phyloP scores from a whole-genome alignment of 2,329 filamentous ascomycete genomes.

The Diplodia intermedia region DNA sequence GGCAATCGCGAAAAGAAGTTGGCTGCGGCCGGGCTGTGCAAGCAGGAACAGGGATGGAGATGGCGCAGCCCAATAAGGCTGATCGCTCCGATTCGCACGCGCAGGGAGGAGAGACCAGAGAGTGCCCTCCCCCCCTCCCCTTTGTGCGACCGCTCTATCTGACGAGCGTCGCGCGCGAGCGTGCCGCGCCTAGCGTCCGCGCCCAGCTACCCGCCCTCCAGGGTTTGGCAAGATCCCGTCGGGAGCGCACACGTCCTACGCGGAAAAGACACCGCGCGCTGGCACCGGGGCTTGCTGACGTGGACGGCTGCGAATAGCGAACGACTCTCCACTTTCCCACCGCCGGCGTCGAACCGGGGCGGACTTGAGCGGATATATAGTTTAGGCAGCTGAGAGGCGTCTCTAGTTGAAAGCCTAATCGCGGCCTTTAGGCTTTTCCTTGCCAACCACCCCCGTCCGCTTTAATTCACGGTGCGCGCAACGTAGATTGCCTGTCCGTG shows the following conservation, averaged over 20 bases:
- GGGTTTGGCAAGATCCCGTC: background rate
- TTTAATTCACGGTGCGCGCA: too few species aligned
- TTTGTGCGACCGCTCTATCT: background rate
- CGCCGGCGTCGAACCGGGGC: too few species aligned
- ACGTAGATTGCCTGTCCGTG: too few species aligned
- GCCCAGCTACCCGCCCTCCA: background rate
- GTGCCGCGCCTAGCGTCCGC: constrained; percentile 21
- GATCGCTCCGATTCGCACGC: background rate
- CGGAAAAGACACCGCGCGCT: background rate
- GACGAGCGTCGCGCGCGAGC: background rate
- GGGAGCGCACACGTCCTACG: constrained; percentile 13
- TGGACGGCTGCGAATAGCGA: background rate
- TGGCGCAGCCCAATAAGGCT: constrained; percentile 16
- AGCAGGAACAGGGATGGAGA: background rate
- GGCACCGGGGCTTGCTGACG: constrained; percentile 7
- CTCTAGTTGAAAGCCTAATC: background rate
- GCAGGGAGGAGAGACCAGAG: background rate
- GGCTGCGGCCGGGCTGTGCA: too few species aligned
- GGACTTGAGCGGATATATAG: too few species aligned
- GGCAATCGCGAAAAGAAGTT: too few species aligned
- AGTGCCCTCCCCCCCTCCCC: background rate
- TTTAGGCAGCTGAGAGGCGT: background rate
- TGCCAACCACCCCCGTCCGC: too few species aligned
- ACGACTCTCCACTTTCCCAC: background rate
- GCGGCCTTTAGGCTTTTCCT: background rate